Evolutionary conservation across 1,284 basidiomycete genomes (phyloP).

Genomic region (Trametes sp.): DNA sequence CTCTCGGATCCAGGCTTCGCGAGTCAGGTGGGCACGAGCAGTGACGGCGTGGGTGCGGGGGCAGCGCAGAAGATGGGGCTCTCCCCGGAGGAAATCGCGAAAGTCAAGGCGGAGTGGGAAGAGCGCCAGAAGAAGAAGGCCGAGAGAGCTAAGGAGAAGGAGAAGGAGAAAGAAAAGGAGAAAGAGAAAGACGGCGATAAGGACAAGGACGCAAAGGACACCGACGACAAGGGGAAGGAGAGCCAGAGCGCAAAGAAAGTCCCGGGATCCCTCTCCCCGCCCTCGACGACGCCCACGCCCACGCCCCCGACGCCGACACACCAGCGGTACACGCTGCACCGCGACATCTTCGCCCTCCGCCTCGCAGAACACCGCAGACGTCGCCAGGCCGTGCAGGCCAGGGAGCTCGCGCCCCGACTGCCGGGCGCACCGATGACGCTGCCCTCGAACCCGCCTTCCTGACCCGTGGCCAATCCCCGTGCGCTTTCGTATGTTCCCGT

Average conservation of each 20-base stretch:
- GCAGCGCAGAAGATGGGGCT: constrained; percentile 52
- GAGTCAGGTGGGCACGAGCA: constrained; percentile 53
- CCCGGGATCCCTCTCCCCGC: constrained; percentile 31
- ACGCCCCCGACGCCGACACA: constrained; percentile 38
- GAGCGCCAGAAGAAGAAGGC: constrained; percentile 62
- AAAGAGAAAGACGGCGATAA: constrained; percentile 43
- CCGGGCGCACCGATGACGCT: constrained; percentile 45
- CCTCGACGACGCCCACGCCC: constrained; percentile 32
- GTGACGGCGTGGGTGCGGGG: constrained; percentile 42
- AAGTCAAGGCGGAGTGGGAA: constrained; percentile 82
- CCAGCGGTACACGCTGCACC: constrained; percentile 49
- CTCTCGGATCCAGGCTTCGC: constrained; percentile 77
- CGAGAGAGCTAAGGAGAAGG: constrained; percentile 62
- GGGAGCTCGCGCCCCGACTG: constrained; percentile 48
- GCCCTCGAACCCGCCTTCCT: constrained; percentile 22
- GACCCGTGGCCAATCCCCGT: constrained; percentile 1
- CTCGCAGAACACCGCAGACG: constrained; percentile 49
- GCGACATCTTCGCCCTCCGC: constrained; percentile 50
- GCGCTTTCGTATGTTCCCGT: constrained; percentile 1
- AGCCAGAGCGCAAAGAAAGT: constrained; percentile 21
- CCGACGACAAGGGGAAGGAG: constrained; percentile 26
- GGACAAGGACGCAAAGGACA: constrained; percentile 31
- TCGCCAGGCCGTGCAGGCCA: constrained; percentile 46
- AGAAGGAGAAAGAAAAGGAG: constrained; percentile 47
- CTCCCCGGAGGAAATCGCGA: constrained; percentile 74